Evolutionary conservation across 2,329 filamentous ascomycete genomes (phyloP), one percentile per base, ranked within the genome.

Genomic region (Gyromitra esculenta): DNA sequence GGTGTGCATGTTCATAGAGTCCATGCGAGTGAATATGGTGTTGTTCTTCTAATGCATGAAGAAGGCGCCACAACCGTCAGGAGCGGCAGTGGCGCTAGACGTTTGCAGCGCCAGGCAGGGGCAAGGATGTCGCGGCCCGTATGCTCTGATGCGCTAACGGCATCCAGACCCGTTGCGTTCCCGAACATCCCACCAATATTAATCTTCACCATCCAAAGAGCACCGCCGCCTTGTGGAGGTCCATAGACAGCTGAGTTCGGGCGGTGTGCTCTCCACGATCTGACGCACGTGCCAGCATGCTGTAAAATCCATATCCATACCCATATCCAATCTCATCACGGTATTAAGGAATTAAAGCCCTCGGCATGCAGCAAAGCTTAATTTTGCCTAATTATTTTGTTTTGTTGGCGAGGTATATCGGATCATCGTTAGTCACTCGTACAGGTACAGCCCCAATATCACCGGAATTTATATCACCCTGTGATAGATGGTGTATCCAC

Each of bases 121-220:
- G 15, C 66, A 69, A 25, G 65, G 65, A 69, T 69, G 3, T 4
- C 25, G 48, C 60, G 69, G 69, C 31, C 59, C 64, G 50, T 18
- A 54, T 56, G 31, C 13, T 13, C n/a, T 18, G 21, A 35, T 39
- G 48, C 60, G 60, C 69, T 73, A 73, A 66, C 37, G 41, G 15
- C 1, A 54, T 54, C 15, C 41, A 11, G 41, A 13, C 3, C 18
- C 37, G 54, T 15, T 35, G 31, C 39, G 9, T 39, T 39, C 31
- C 25, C 25, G 25, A 31, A 31, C 4, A 31, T 31, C 25, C 4
- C 25, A 31, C 25, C 25, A 21, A 21, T 35, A 57, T 57, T 9
- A 45, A 45, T 45, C 43, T 5, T 54, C 54, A 37, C 1, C 31
- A 31, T 8, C 25, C 25, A 31, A 8, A 37, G 13, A 52, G 31